Conservation (phyloP, 2,329 filamentous ascomycete species). For the Lasiodiplodia gonubiensis region DNA sequence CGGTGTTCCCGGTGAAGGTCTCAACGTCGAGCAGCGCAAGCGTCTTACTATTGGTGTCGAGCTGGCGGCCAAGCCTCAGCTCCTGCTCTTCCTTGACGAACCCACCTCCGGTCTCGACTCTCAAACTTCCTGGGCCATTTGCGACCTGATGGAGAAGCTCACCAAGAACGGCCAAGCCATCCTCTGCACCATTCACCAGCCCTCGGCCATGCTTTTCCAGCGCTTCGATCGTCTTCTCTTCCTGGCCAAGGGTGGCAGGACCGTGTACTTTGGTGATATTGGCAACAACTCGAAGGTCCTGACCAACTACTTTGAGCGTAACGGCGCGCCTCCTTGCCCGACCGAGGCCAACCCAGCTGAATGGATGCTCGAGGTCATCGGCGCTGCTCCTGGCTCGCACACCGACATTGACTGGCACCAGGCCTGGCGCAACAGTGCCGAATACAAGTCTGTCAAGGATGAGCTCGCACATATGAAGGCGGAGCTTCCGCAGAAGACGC, state of each 20-base stretch:
- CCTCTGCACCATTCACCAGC: slow-evolving; percentile 75
- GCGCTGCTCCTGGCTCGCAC: slow-evolving; percentile 56
- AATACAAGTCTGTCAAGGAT: slow-evolving; percentile 51
- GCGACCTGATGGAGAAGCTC: slow-evolving; percentile 32
- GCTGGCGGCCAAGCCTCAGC: slow-evolving; percentile 61
- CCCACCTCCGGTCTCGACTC: slow-evolving; percentile 74
- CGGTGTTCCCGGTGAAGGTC: slow-evolving; percentile 81
- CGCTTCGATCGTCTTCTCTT: slow-evolving; percentile 80
- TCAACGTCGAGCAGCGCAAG: slow-evolving; percentile 64
- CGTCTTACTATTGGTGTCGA: slow-evolving; percentile 65
- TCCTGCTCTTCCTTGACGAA: slow-evolving; percentile 75
- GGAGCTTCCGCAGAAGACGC: slow-evolving; percentile 45
- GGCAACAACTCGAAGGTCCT: slow-evolving; percentile 69
- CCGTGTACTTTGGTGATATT: slow-evolving; percentile 78
- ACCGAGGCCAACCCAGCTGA: slow-evolving; percentile 78
- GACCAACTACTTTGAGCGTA: slow-evolving; percentile 74
- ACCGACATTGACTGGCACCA: slow-evolving; percentile 59
- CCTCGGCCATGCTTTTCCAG: slow-evolving; percentile 86
- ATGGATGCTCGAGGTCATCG: slow-evolving; percentile 71
- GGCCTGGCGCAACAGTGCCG: slow-evolving; percentile 55
- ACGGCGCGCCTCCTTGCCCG: slow-evolving; percentile 70
- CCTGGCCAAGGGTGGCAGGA: slow-evolving; percentile 72
- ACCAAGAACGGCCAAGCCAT: slow-evolving; percentile 66
- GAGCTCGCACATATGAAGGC: slow-evolving; percentile 55
- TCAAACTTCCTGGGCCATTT: slow-evolving; percentile 31